phyloP scores from a whole-genome alignment of 805 yeast species.

The Cephaloascus albidus region DNA sequence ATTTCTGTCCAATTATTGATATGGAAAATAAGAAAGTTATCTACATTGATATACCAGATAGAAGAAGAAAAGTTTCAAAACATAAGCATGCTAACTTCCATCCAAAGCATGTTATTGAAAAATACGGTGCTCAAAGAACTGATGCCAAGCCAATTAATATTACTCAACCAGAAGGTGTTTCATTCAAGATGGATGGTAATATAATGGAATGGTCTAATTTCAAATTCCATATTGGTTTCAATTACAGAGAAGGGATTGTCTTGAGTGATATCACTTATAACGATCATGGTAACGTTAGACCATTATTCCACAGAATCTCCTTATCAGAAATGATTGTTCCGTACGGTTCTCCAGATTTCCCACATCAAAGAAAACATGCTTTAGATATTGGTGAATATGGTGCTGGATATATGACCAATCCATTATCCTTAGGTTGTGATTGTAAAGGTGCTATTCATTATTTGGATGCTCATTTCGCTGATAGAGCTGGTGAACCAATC shows the following conservation, averaged over 20 bases:
- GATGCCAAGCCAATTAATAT: slow-evolving; percentile 60
- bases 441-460: slow-evolving; percentile 83
- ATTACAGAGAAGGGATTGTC: slow-evolving; percentile 80
- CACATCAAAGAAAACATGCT: slow-evolving; percentile 81
- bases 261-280: slow-evolving; percentile 64
- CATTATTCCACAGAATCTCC: slow-evolving; percentile 72
- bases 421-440: slow-evolving; percentile 71
- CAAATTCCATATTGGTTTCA: slow-evolving; percentile 73
- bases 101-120: slow-evolving; percentile 52
- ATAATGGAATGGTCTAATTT: slow-evolving; percentile 72
- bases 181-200: slow-evolving; percentile 62
- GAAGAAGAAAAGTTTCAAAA: slow-evolving; percentile 64
- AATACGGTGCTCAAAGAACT: slow-evolving; percentile 55
- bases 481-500: slow-evolving; percentile 58
- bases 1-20: slow-evolving; percentile 77
- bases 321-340: slow-evolving; percentile 81
- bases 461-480: slow-evolving; percentile 68
- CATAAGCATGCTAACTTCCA: slow-evolving; percentile 64
- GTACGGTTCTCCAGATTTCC: slow-evolving; percentile 70
- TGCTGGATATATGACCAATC: slow-evolving; percentile 80
- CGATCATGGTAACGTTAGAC: slow-evolving; percentile 66
- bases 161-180: slow-evolving; percentile 77
- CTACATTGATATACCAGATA: slow-evolving; percentile 65
- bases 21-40: slow-evolving; percentile 61
- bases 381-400: slow-evolving; percentile 84